A percentile compares a stretch with the other conserved stretches of the same genome.
Conservation (phyloP, 2,329 filamentous ascomycete genomes). For the Colletotrichum camelliae region DNA sequence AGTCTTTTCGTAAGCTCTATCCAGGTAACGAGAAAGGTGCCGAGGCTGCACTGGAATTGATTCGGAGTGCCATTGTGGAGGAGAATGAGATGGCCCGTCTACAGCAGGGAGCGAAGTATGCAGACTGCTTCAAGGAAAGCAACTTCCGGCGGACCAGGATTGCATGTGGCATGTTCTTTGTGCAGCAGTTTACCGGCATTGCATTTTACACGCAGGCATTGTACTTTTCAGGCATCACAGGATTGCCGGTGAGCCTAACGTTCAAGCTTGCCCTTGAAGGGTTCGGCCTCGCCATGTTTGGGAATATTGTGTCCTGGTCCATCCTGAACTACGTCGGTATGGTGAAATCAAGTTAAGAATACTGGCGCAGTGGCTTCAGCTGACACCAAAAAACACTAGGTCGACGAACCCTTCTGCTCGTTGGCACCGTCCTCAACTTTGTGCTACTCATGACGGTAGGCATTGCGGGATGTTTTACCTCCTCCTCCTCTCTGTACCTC, state of each 20-base stretch:
- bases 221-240: not conserved
- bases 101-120: not conserved
- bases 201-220: slow-evolving; percentile 8
- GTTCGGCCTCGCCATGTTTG: not conserved
- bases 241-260: slow-evolving; percentile 12
- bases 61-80: not conserved
- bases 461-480: not conserved
- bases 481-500: not conserved
- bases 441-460: not conserved
- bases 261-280: not conserved
- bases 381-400: not conserved
- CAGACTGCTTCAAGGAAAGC: slow-evolving; percentile 6
- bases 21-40: not conserved
- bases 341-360: too few relatives aligned
- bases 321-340: not conserved
- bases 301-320: not conserved
- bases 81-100: not conserved
- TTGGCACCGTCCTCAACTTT: not conserved
- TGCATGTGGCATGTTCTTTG: slow-evolving; percentile 31
- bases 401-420: not conserved
- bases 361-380: too few relatives aligned
- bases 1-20: not conserved
- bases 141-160: slow-evolving; percentile 22
- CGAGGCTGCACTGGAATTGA: not conserved
- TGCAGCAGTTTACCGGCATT: slow-evolving; percentile 34